Evolutionary conservation across 805 yeast species (phyloP), one percentile per base, ranked within the genome.

Genomic region (Wickerhamomyces queroliae): DNA sequence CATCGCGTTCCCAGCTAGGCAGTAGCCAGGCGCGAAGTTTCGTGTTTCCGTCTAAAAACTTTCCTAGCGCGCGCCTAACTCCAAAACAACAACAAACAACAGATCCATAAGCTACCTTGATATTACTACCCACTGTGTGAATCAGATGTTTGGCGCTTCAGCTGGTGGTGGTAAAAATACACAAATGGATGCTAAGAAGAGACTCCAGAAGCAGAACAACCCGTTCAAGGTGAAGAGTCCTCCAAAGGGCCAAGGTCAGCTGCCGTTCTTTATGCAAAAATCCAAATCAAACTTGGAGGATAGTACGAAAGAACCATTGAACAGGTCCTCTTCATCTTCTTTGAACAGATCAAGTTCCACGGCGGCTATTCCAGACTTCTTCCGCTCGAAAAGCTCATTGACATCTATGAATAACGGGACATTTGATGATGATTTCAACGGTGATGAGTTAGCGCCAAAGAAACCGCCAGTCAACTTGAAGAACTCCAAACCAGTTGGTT

Each of bases 401-500:
- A 18, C 22, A 11, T 15, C 10, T 16, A 12, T 19, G 20, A 24
- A 17, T 24, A 7, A 17, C 9, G 36, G 31, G 12, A 34, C 41
- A 4, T 38, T 38, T 16, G 29, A 33, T 25, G 41, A 27, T 17
- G 25, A 19, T 15, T 15, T 22, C 19, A 18, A 23, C 13, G 40
- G 33, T 22, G 43, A 42, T 23, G 43, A 34, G 18, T 19, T 36
- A 2, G 31, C 16, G 15, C 33, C 26, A 10, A 36, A 24, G n/a
- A n/a, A 35, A 12, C 33, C 33, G 12, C 30, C 38, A 2, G 40
- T 20, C 7, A 46, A 46, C 21, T 25, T 44, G 35, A 46, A 46
- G 34, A 37, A 40, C 17, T 44, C 50, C 13, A 38, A 36, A 27
- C 50, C 50, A 11, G 25, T 44, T 18, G 48, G 47, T 6, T 22